A percentile compares a stretch with the other conserved stretches of the same genome.
These are phyloP conservation scores for Fraxinus sp. DNA, from an alignment of 305 asterid genomes.

Conservation along the genomic window DNA sequence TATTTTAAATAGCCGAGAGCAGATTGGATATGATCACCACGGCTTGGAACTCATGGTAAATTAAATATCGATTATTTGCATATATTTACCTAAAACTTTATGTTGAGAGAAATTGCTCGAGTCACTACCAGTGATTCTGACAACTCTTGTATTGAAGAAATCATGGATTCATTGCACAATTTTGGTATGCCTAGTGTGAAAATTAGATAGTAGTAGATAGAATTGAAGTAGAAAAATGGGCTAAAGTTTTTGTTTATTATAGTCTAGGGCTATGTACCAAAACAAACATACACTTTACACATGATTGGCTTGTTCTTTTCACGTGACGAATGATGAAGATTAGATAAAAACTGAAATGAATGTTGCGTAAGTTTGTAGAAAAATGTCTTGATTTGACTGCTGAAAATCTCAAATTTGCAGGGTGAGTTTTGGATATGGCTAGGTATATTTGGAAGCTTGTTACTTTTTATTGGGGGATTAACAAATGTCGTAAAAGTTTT, in stretches of 20 bases:
- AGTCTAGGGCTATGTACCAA: background rate
- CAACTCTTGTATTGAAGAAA: background rate
- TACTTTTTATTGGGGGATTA: slow-evolving; percentile 60
- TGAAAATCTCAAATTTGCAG: slow-evolving; percentile 34
- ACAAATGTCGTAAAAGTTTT: slow-evolving; percentile 70
- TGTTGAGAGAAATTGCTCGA: background rate
- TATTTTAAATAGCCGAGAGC: slow-evolving; percentile 52
- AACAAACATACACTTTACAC: background rate
- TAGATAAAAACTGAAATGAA: background rate
- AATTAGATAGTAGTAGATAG: background rate
- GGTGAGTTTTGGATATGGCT: slow-evolving; percentile 59
- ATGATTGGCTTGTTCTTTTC: background rate
- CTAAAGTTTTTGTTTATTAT: background rate
- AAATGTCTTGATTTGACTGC: background rate
- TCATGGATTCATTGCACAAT: background rate
- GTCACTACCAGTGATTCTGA: background rate
- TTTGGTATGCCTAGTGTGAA: background rate
- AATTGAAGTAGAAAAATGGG: background rate
- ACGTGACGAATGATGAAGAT: background rate
- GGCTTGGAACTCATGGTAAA: slow-evolving; percentile 61
- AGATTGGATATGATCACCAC: slow-evolving; percentile 35
- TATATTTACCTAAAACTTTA: background rate
- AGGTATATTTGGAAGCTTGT: slow-evolving; percentile 52
- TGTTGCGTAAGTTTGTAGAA: background rate
- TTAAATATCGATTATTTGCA: background rate